A percentile compares a stretch with the other conserved stretches of the same genome.
Evolutionary conservation across 257 asterid species (phyloP).

Genomic region (Striga asiatica): DNA sequence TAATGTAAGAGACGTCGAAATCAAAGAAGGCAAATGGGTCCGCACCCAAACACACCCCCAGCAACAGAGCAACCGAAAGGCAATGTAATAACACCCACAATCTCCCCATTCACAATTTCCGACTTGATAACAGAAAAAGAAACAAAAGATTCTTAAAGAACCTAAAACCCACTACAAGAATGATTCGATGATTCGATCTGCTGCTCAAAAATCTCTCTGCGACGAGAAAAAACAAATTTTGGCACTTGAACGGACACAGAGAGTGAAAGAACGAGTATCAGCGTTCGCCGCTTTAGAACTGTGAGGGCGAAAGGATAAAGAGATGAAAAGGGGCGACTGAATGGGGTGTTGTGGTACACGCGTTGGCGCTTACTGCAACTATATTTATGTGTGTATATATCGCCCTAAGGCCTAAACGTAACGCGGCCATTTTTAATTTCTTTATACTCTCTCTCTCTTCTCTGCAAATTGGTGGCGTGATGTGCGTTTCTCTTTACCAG

Average conservation of each 20-base stretch:
- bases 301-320: not conserved
- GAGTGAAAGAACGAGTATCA: too few relatives aligned
- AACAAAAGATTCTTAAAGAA: not conserved
- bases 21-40: conserved; percentile 47
- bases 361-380: not conserved
- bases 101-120: conserved; percentile 12
- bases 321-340: not conserved
- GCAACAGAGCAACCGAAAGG: conserved; percentile 21
- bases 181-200: too few relatives aligned
- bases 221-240: too few relatives aligned
- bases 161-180: too few relatives aligned
- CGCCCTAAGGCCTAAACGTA: not conserved
- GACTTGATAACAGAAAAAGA: not conserved
- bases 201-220: too few relatives aligned
- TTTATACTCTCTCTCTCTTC: not conserved
- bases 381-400: not conserved
- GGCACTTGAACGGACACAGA: too few relatives aligned
- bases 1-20: conserved; percentile 51
- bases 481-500: conserved; percentile 18
- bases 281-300: too few relatives aligned
- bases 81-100: conserved; percentile 7
- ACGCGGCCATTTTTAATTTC: conserved; percentile 1
- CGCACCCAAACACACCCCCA: conserved; percentile 32
- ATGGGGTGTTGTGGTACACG: not conserved
- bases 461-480: conserved; percentile 20